A percentile compares a stretch with the other conserved stretches of the same genome.
Conservation (phyloP, 305 asterid genomes). For the Petunia hybrid region DNA sequence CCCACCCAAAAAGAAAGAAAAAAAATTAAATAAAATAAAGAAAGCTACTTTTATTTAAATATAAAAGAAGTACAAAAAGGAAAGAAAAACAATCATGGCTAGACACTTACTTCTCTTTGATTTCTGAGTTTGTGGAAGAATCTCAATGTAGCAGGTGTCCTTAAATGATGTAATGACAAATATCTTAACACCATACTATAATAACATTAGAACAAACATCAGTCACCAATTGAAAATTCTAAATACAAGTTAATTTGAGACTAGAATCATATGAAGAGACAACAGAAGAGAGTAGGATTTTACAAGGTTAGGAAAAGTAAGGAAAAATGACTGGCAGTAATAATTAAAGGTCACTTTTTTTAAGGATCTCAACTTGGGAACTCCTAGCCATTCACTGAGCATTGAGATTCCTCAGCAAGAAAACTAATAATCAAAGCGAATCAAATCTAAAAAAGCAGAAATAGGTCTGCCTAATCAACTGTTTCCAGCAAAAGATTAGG, state of each 20-base stretch:
- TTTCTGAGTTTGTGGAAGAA: slow-evolving; percentile 75
- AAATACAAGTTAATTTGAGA: slow-evolving; percentile 14
- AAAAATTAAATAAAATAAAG: background rate
- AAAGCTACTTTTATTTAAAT: background rate
- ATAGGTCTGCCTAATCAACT: slow-evolving; percentile 6
- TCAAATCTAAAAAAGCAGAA: background rate
- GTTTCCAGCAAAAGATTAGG: slow-evolving; percentile 13
- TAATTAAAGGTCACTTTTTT: background rate
- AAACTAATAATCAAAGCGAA: slow-evolving; percentile 8
- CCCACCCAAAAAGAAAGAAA: background rate
- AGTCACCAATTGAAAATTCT: slow-evolving; percentile 20
- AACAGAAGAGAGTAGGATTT: background rate
- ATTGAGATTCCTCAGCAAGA: slow-evolving; percentile 19
- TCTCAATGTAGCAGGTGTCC: slow-evolving; percentile 96
- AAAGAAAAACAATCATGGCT: background rate
- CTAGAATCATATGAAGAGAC: background rate
- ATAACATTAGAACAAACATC: slow-evolving; percentile 30
- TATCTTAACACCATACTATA: slow-evolving; percentile 87
- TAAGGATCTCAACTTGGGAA: slow-evolving; percentile 9
- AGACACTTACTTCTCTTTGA: slow-evolving; percentile 72
- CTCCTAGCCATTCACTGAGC: background rate
- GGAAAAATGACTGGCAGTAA: background rate
- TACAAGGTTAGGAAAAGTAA: background rate
- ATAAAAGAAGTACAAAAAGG: background rate
- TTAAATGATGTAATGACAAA: slow-evolving; percentile 86